Conservation (phyloP, 2,329 filamentous ascomycete species). For the Penicillium sp. region DNA sequence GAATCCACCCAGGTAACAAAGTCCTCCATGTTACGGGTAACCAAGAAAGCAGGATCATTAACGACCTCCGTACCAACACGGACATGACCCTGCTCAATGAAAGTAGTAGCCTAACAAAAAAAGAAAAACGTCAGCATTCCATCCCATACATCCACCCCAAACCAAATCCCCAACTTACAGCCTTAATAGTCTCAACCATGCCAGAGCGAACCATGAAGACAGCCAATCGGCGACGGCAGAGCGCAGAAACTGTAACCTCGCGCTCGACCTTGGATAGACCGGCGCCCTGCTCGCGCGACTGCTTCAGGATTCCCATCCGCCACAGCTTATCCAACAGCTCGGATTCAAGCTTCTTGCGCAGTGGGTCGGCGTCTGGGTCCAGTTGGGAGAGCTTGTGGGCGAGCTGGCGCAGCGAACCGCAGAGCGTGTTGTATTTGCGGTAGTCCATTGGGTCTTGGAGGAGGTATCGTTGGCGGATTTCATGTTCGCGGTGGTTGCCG, state of each 20-base stretch:
- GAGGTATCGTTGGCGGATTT: conserved; percentile 79
- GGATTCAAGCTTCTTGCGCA: conserved; percentile 79
- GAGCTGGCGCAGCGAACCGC: conserved; percentile 80
- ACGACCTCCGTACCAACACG: conserved; percentile 86
- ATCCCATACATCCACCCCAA: neutral
- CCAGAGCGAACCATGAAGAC: conserved; percentile 86
- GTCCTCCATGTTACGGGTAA: conserved; percentile 88
- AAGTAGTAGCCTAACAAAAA: conserved; percentile 53
- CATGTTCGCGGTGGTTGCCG: conserved; percentile 76
- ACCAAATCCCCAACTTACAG: conserved; percentile 48
- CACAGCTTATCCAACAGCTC: conserved; percentile 87
- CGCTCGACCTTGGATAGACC: conserved; percentile 71
- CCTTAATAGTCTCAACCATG: conserved; percentile 89
- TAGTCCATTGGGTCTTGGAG: conserved; percentile 90
- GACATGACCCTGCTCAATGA: conserved; percentile 93
- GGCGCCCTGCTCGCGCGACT: conserved; percentile 71
- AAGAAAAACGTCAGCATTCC: neutral
- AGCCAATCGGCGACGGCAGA: conserved; percentile 77
- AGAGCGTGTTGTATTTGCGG: conserved; percentile 63
- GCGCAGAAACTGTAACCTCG: conserved; percentile 81
- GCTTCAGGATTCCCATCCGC: conserved; percentile 81
- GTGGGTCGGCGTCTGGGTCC: conserved; percentile 70
- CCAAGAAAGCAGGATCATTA: conserved; percentile 83
- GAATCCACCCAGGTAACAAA: conserved; percentile 95
- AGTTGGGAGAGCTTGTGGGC: conserved; percentile 84